These are phyloP conservation scores for Penicillium tannophilum DNA, from an alignment of 495 filamentous ascomycete species.

Conservation along the genomic window DNA sequence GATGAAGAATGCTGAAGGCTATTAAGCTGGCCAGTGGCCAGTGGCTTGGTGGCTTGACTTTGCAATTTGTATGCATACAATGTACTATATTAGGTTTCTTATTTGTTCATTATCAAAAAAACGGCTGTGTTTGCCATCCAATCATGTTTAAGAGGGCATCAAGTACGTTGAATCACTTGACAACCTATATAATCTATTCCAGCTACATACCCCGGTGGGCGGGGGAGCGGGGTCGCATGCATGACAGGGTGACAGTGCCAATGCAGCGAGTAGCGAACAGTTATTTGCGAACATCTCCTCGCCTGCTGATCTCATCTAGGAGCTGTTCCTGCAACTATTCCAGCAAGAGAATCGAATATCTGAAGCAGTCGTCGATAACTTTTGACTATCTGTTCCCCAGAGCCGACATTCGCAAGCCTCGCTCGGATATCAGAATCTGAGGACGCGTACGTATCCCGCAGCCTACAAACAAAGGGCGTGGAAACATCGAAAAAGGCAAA, in stretches of 20 bases:
- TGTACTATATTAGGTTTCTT: constrained; percentile 21
- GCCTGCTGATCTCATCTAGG: background rate
- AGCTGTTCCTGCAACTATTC: background rate
- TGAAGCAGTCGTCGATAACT: background rate
- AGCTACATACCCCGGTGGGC: background rate
- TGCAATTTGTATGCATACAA: constrained; percentile 18
- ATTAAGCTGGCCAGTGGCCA: constrained; percentile 12
- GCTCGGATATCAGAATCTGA: no score
- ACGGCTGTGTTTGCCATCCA: background rate
- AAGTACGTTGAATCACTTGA: background rate
- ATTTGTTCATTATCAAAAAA: background rate
- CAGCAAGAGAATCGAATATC: background rate
- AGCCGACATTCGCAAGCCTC: background rate
- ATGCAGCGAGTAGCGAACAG: background rate
- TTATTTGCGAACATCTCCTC: background rate
- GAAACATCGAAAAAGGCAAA: background rate
- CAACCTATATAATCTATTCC: background rate
- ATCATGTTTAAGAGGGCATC: background rate
- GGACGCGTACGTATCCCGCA: background rate
- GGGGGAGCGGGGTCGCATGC: background rate
- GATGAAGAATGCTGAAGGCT: constrained; percentile 86
- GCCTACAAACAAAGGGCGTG: background rate
- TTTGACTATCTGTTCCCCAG: background rate
- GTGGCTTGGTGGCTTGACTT: background rate
- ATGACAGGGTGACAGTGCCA: background rate